Base-by-base conservation (phyloP, 306 rosid genomes). In the Alnus glutinosa region DNA sequence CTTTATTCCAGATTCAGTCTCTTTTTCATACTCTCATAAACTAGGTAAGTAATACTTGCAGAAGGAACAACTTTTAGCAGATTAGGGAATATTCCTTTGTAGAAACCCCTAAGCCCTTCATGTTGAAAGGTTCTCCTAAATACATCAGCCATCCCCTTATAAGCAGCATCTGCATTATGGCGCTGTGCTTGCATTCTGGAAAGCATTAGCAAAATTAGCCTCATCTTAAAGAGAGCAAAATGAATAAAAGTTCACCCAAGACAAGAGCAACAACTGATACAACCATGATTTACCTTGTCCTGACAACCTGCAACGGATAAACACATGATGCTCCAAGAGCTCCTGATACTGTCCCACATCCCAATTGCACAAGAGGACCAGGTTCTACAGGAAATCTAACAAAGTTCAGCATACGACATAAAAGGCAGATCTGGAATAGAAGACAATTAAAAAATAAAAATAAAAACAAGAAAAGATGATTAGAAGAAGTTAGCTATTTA, bases 261-360 rank as follows among this genome's bases (percentile, higher is more conserved):
- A 57, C 80, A 58, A 50, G 63, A 68, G 36, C 59, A 80, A 68
- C 80, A 79, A 59, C 68, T 79, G 19, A 74, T 58, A 71, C 36
- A 42, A 51, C 28, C 48, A 66, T 54, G 37, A 52, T 66, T 83
- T 89, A 94, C 98, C 98, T 92, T 69, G 98, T 94, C 79, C 98
- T 89, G 44, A 92, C 78, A 55, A 94, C 98, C 85, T 94, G 97
- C 86, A 94, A 82, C 2, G 98, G 98, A 84, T 94, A 94, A 84
- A 94, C 98, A 84, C 97, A 94, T 13, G 97, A 86, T 68, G 98
- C 98, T 80, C 98, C 98, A 66, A 92, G 90, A 75, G 97, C 90
- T 85, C 97, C 98, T 2, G 98, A 94, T 86, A 91, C 73, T 11
- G 97, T 94, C 81, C 98, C 98, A 77, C 98, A 94, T 59, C 97